Evolutionary conservation across 2,329 filamentous ascomycete species (phyloP), one percentile per base, ranked within the genome.

Genomic region (Helicocarpus griseus): DNA sequence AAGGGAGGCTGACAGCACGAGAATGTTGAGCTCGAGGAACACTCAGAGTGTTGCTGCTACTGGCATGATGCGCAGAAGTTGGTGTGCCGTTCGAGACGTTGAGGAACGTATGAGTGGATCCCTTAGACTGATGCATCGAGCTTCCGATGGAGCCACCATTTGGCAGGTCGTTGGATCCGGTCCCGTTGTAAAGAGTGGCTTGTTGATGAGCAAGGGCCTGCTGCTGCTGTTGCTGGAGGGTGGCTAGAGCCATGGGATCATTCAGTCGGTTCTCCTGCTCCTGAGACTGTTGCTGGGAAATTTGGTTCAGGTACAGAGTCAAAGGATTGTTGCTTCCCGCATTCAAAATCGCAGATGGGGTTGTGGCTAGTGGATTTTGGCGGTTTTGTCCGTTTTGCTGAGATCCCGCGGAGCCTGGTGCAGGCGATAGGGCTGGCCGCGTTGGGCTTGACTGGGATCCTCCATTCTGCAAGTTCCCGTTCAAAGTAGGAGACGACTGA

Each of bases 281-380:
- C 57, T 87, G 85, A 14, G 81, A 79, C 58, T 67, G 71, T 60
- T 70, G 73, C 53, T 66, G 72, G 51, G 67, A 74, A 60, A 91
- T 81, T 64, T 94, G 89, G 69, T 84, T 91, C 53, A 96, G 78
- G 66, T 96, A 97, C 81, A 96, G 83, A 22, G 90, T 95, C 67
- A 97, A 70, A 0, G 91, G 91, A 68, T 96, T 96, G 74, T 82
- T 91, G 63, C 77, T 76, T 50, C 82, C 85, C 48, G 81, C 82
- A 67, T 90, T 93, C 68, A 95, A 81, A 53, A 95, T 80, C 19
- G 82, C 80, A 1, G 85, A 85, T 1, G 86, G 80, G 22, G 82
- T 85, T 11, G 68, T 59, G 5, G 61, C 64, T 58, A 83, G 71
- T 63, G 85, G 70, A 62, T 82, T 70, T 73, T 82, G 54, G 72